Percentiles rank a stretch among this genome's conserved stretches.
Conservation (phyloP, 768 basidiomycete genomes). For the Kwoniella shandongensis region DNA sequence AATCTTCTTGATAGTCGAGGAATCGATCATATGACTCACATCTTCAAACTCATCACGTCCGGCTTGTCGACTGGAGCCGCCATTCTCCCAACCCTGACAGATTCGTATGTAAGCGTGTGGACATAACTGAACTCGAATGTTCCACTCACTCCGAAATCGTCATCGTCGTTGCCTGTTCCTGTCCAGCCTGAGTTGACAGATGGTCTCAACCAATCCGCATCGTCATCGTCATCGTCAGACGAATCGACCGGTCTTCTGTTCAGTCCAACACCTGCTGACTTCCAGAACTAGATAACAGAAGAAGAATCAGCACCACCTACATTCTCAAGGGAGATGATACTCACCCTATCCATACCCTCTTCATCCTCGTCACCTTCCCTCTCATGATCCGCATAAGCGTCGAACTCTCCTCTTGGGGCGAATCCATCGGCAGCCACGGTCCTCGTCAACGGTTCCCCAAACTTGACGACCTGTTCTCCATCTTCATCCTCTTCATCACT, state of each 20-base stretch:
- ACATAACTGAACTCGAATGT: too few species aligned
- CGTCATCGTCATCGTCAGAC: conserved; percentile 45
- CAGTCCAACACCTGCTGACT: conserved; percentile 24
- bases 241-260: conserved; percentile 36
- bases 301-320: background rate
- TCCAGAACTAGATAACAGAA: conserved; percentile 32
- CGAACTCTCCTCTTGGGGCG: conserved; percentile 22
- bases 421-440: conserved; percentile 37
- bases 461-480: conserved; percentile 21
- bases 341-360: conserved; percentile 32
- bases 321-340: conserved; percentile 2
- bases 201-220: conserved; percentile 45
- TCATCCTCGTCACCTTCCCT: conserved; percentile 25
- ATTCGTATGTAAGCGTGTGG: background rate
- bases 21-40: conserved; percentile 21
- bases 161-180: conserved; percentile 12
- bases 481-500: conserved; percentile 41
- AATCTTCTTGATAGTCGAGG: background rate
- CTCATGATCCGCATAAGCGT: conserved; percentile 11
- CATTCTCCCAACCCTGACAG: conserved; percentile 21
- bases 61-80: conserved; percentile 7
- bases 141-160: conserved; percentile 41
- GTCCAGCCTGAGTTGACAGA: conserved; percentile 3
- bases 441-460: conserved; percentile 45
- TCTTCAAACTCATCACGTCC: conserved; percentile 37